These are phyloP conservation scores for Saccharum hybrid DNA, from an alignment of 202 grass and related monocot species.

Conservation along the genomic window DNA sequence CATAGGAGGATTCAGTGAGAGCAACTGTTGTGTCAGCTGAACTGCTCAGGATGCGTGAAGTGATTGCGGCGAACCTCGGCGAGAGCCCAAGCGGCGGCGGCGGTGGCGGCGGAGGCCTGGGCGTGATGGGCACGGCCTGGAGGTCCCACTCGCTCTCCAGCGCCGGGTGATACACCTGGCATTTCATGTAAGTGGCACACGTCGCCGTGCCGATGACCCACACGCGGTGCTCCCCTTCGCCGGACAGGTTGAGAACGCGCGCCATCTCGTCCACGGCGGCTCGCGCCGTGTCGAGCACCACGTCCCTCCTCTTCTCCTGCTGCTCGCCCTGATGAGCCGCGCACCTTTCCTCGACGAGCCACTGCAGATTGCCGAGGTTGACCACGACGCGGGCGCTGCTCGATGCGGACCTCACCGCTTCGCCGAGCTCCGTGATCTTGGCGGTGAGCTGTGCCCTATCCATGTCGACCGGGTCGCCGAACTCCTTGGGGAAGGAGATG, in stretches of 20 bases:
- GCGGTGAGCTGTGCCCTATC: constrained; percentile 48
- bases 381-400: constrained; percentile 50
- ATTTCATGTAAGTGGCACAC: constrained; percentile 85
- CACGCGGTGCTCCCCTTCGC: constrained; percentile 49
- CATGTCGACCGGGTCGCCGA: constrained; percentile 40
- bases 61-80: constrained; percentile 50
- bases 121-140: constrained; percentile 79
- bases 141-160: constrained; percentile 93
- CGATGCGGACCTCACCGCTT: constrained; percentile 35
- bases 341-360: constrained; percentile 69
- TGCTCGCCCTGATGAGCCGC: constrained; percentile 1
- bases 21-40: not conserved
- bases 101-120: constrained; percentile 50
- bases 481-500: constrained; percentile 54
- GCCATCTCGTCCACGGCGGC: constrained; percentile 74
- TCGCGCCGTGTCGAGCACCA: constrained; percentile 55
- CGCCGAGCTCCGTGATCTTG: constrained; percentile 65
- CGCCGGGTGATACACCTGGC: constrained; percentile 80
- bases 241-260: constrained; percentile 40
- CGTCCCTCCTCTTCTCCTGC: constrained; percentile 36
- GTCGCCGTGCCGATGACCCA: constrained; percentile 91
- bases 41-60: not conserved
- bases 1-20: not conserved
- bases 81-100: constrained; percentile 44
- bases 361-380: constrained; percentile 82